Evolutionary conservation across 2,329 filamentous ascomycete genomes (phyloP).

Genomic region (Scedosporium apiospermum): DNA sequence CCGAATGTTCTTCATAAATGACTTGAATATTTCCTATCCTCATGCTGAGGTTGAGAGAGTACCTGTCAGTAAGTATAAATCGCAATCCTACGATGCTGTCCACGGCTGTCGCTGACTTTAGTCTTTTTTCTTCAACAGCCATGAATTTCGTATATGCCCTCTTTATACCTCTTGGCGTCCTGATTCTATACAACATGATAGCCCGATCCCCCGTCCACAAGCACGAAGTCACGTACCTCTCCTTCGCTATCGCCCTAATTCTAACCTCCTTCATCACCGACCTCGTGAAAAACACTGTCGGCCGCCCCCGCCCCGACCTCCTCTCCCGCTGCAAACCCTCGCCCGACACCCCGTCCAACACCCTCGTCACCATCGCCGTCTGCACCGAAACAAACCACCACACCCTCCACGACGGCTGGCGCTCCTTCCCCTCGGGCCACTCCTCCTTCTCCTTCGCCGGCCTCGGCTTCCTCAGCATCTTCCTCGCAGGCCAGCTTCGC

Average conservation of each 20-base stretch:
- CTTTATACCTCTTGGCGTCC: slow-evolving; percentile 56
- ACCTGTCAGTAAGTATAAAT: slow-evolving; percentile 50
- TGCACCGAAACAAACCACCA: slow-evolving; percentile 65
- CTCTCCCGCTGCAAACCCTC: slow-evolving; percentile 71
- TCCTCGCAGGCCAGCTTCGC: slow-evolving; percentile 57
- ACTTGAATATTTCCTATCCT: slow-evolving; percentile 75
- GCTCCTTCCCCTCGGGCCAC: slow-evolving; percentile 75
- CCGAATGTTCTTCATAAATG: slow-evolving; percentile 85
- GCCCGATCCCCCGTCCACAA: slow-evolving; percentile 62
- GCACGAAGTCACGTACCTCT: slow-evolving; percentile 75
- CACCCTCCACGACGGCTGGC: slow-evolving; percentile 71
- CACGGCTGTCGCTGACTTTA: neutral
- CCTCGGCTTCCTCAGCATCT: slow-evolving; percentile 63
- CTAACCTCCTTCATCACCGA: slow-evolving; percentile 80
- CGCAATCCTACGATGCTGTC: neutral
- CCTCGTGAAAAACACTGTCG: slow-evolving; percentile 80
- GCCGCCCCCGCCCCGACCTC: slow-evolving; percentile 56
- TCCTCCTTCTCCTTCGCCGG: slow-evolving; percentile 72
- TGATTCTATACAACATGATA: slow-evolving; percentile 56
- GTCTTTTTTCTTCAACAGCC: slow-evolving; percentile 24
- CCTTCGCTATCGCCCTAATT: slow-evolving; percentile 66
- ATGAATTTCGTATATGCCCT: slow-evolving; percentile 76
- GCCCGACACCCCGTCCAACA: slow-evolving; percentile 32
- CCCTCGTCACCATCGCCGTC: slow-evolving; percentile 54
- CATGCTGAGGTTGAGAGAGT: slow-evolving; percentile 80